Evolutionary conservation across 805 yeast genomes (phyloP).

Genomic region (Yarrowia bubula): DNA sequence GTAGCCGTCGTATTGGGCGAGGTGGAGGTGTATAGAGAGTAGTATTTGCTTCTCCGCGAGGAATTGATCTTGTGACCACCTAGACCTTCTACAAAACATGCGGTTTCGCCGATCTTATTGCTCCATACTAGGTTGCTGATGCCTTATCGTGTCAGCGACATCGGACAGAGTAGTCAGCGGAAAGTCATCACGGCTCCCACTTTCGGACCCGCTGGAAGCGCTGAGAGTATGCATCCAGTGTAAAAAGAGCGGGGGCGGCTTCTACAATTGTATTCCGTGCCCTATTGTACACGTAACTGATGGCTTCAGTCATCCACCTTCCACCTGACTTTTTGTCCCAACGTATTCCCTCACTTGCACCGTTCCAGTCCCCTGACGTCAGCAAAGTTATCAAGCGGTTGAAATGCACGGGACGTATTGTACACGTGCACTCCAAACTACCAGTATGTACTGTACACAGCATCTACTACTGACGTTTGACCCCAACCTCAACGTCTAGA

Average conservation of each 20-base stretch:
- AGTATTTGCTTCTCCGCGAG: not conserved
- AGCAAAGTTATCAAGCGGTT: not conserved
- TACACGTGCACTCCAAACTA: no score
- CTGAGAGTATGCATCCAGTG: no score
- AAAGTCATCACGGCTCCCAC: not conserved
- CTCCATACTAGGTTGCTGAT: conserved; percentile 6
- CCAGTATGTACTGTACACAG: no score
- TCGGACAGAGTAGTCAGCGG: not conserved
- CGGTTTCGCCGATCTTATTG: no score
- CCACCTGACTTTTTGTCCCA: not conserved
- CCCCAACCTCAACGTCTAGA: not conserved
- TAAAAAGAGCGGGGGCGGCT: no score
- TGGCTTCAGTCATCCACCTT: not conserved
- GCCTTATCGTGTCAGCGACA: conserved; percentile 23
- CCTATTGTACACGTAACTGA: no score
- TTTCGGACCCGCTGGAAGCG: no score
- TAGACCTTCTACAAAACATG: not conserved
- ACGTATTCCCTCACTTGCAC: conserved; percentile 17
- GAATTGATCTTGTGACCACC: not conserved
- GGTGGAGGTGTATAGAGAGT: not conserved
- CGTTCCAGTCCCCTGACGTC: conserved; percentile 19
- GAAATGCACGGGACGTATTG: no score
- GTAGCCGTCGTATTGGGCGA: not conserved
- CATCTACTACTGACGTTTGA: not conserved
- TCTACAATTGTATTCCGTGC: no score